Percentiles rank a stretch among this genome's conserved stretches.
Evolutionary conservation across 164 flowering plant species (phyloP).

Genomic region (Berberis vulgaris): DNA sequence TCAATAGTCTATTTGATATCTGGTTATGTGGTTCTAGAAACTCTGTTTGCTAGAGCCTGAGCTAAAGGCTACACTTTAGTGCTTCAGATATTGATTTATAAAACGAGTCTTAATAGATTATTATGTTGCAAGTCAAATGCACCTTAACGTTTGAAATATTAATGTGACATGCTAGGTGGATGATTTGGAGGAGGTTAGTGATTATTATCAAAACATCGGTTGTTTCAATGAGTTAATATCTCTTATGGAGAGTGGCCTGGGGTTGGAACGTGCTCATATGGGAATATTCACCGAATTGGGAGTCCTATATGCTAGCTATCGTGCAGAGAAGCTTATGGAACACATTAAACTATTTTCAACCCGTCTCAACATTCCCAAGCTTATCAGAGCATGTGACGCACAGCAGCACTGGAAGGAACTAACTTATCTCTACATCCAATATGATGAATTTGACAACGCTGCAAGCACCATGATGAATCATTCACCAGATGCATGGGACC

Average conservation of each 20-base stretch:
- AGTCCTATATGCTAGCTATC: constrained; percentile 94
- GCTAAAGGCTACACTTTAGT: too few relatives aligned
- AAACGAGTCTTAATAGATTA: too few relatives aligned
- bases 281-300: constrained; percentile 98
- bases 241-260: constrained; percentile 97
- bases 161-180: constrained; percentile 50
- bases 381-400: constrained; percentile 93
- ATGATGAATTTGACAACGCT: constrained; percentile 99
- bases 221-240: constrained; percentile 77
- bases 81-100: too few relatives aligned
- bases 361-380: constrained; percentile 96
- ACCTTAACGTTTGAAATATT: not conserved
- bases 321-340: constrained; percentile 97
- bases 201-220: constrained; percentile 91
- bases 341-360: constrained; percentile 92
- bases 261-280: constrained; percentile 99
- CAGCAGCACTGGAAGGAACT: constrained; percentile 99
- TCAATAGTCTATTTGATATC: not conserved
- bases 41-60: not conserved
- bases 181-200: constrained; percentile 97
- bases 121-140: not conserved
- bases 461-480: constrained; percentile 99
- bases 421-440: constrained; percentile 83
- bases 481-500: constrained; percentile 99
- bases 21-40: not conserved